Percentiles rank a stretch among this genome's conserved stretches.
Conservation (phyloP, 768 basidiomycete species). For the Panellus pusillus region DNA sequence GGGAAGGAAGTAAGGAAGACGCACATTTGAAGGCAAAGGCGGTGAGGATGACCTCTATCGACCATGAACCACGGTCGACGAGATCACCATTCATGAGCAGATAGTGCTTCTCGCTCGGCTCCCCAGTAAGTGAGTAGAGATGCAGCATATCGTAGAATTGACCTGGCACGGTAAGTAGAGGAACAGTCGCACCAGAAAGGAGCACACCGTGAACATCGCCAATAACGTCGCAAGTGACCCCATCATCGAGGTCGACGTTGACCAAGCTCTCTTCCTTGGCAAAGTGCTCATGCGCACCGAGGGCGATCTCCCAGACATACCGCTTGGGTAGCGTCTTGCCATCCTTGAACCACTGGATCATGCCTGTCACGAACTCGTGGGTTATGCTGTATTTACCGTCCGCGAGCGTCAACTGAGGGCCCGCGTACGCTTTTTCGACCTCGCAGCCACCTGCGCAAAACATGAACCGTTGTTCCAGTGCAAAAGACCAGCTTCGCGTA, state of each 20-base stretch:
- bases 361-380: conserved; percentile 72
- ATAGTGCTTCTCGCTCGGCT: conserved; percentile 82
- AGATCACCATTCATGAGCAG: conserved; percentile 94
- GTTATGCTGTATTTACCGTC: conserved; percentile 75
- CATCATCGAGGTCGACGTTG: conserved; percentile 70
- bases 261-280: conserved; percentile 80
- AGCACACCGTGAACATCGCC: conserved; percentile 85
- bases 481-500: conserved; percentile 27
- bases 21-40: conserved; percentile 96
- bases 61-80: conserved; percentile 97
- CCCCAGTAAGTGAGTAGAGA: conserved; percentile 81
- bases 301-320: conserved; percentile 93
- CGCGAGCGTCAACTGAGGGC: conserved; percentile 66
- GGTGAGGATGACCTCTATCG: conserved; percentile 87
- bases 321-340: conserved; percentile 90
- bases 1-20: conserved; percentile 26
- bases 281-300: conserved; percentile 80
- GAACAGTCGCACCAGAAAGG: neutral
- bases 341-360: conserved; percentile 92
- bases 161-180: conserved; percentile 42
- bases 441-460: conserved; percentile 66
- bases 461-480: too few species aligned
- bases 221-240: conserved; percentile 86
- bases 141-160: conserved; percentile 96
- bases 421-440: conserved; percentile 68